Evolutionary conservation across 2,329 filamentous ascomycete species (phyloP).

Genomic region (Atkinsonella texensis): DNA sequence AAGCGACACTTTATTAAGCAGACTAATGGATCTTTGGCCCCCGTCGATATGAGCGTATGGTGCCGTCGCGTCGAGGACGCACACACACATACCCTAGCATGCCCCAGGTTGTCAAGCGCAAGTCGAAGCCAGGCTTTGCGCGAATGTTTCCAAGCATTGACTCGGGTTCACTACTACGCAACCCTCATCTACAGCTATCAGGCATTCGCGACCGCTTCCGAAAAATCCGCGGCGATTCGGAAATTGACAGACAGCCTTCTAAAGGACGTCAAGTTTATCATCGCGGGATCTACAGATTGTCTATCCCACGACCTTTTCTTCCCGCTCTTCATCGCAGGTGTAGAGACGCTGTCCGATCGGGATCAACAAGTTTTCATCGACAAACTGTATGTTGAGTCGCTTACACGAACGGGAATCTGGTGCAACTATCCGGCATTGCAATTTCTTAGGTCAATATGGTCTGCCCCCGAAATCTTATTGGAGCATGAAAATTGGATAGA

Average conservation of each 20-base stretch:
- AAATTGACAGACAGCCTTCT: slow-evolving; percentile 1
- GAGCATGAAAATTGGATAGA: slow-evolving; percentile 4
- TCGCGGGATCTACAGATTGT: slow-evolving; percentile 3
- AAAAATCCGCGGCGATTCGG: neutral
- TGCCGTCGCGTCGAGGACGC: neutral
- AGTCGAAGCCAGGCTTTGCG: slow-evolving; percentile 3
- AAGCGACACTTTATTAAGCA: neutral
- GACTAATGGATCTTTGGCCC: neutral
- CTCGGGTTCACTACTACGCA: slow-evolving; percentile 10
- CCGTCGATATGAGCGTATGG: slow-evolving; percentile 6
- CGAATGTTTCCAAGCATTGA: slow-evolving; percentile 8
- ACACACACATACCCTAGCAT: neutral
- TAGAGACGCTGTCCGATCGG: neutral
- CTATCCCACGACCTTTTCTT: slow-evolving; percentile 8
- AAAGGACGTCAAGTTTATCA: slow-evolving; percentile 1
- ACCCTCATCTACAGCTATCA: slow-evolving; percentile 12
- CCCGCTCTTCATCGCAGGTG: slow-evolving; percentile 8
- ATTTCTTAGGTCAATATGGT: slow-evolving; percentile 4
- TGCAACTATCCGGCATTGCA: slow-evolving; percentile 7
- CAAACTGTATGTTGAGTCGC: slow-evolving; percentile 2
- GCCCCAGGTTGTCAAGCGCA: slow-evolving; percentile 6
- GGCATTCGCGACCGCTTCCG: slow-evolving; percentile 5
- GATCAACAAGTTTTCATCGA: slow-evolving; percentile 2
- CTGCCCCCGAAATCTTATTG: neutral
- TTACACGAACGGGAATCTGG: slow-evolving; percentile 5